phyloP scores from a whole-genome alignment of 2,329 filamentous ascomycete genomes.

The Fusarium solani-melongenae region DNA sequence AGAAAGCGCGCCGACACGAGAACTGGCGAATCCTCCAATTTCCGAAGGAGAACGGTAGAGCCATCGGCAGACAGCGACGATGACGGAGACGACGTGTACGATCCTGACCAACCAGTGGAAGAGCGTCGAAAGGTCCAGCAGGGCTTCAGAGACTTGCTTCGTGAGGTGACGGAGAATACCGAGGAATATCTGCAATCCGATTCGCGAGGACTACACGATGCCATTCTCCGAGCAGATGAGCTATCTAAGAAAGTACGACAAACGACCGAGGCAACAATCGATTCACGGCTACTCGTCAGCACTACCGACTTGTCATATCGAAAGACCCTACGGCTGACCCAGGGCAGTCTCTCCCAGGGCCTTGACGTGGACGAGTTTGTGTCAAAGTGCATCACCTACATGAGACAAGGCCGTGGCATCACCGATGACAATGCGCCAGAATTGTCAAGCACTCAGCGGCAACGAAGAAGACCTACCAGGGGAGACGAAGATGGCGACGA shows the following conservation, averaged over 20 bases:
- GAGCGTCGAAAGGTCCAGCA: slow-evolving; percentile 78
- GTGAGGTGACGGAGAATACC: slow-evolving; percentile 71
- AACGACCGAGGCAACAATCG: slow-evolving; percentile 89
- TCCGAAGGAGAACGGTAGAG: slow-evolving; percentile 42
- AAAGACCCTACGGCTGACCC: slow-evolving; percentile 78
- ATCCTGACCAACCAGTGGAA: slow-evolving; percentile 83
- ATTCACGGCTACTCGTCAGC: slow-evolving; percentile 85
- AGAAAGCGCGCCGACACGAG: slow-evolving; percentile 46
- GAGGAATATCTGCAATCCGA: slow-evolving; percentile 76
- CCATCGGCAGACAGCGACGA: slow-evolving; percentile 35
- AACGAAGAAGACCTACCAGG: slow-evolving; percentile 50
- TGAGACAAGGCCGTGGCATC: slow-evolving; percentile 74
- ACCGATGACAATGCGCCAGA: slow-evolving; percentile 62
- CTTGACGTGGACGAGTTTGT: slow-evolving; percentile 93
- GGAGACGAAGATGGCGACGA: slow-evolving; percentile 64
- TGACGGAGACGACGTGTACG: slow-evolving; percentile 65
- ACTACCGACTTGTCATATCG: slow-evolving; percentile 84
- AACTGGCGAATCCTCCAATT: slow-evolving; percentile 34
- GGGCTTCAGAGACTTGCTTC: slow-evolving; percentile 75
- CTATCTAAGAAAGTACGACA: slow-evolving; percentile 79
- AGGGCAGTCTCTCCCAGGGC: slow-evolving; percentile 78
- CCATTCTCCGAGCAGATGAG: slow-evolving; percentile 73
- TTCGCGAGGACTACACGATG: slow-evolving; percentile 72
- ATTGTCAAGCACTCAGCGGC: slow-evolving; percentile 61
- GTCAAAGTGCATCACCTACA: slow-evolving; percentile 88